Conservation (phyloP, 768 basidiomycete species). For the Exidia glandulosa region DNA sequence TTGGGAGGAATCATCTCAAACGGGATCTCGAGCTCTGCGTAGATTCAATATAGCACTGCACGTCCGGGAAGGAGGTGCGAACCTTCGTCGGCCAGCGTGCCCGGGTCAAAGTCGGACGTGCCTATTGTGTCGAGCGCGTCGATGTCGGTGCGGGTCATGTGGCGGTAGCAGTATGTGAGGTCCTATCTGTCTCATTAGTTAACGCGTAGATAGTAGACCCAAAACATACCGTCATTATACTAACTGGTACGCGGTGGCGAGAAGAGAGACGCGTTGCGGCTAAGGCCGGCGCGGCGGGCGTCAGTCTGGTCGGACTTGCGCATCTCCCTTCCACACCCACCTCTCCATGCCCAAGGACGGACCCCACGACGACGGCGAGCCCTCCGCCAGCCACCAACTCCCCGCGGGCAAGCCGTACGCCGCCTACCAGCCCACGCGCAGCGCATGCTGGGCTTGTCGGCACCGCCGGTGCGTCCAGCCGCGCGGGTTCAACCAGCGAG, state of each 20-base stretch:
- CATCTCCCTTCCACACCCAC: too few species aligned
- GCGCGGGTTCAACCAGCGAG: too few species aligned
- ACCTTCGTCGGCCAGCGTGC: constrained; percentile 72
- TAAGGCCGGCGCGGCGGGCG: too few species aligned
- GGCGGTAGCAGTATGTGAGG: constrained; percentile 73
- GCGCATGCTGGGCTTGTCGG: too few species aligned
- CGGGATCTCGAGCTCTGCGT: constrained; percentile 79
- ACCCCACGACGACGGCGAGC: too few species aligned
- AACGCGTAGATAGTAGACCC: not conserved
- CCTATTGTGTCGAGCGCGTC: constrained; percentile 74
- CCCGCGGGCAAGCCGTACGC: too few species aligned
- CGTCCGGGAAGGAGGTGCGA: constrained; percentile 3
- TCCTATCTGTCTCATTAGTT: constrained; percentile 35
- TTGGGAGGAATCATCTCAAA: constrained; percentile 74
- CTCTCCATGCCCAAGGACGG: too few species aligned
- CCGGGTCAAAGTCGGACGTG: constrained; percentile 62
- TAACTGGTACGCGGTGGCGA: not conserved
- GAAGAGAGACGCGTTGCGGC: not conserved
- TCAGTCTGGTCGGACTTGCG: too few species aligned
- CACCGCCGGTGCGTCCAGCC: too few species aligned
- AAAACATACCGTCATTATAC: not conserved
- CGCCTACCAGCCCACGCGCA: too few species aligned
- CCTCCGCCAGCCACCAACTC: too few species aligned
- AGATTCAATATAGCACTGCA: constrained; percentile 23
- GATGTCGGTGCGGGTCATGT: constrained; percentile 74